Conservation (phyloP, 768 basidiomycete species). For the Tylopilus felleus region DNA sequence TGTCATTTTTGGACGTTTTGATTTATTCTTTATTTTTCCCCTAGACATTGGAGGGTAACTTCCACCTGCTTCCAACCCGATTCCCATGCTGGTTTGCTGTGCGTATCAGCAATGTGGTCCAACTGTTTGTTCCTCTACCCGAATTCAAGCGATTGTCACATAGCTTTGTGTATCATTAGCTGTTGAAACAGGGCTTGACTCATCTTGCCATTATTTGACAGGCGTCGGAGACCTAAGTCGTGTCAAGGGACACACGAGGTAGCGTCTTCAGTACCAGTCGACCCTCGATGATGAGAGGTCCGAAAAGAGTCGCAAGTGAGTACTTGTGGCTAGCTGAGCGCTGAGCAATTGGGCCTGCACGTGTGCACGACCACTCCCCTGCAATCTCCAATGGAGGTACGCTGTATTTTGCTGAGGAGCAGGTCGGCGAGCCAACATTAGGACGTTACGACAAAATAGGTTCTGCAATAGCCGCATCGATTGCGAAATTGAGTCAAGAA, state of each 20-base stretch:
- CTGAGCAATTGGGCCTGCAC: too few relatives aligned
- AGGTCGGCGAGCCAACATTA: too few relatives aligned
- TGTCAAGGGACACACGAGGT: background rate
- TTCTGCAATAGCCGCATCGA: too few relatives aligned
- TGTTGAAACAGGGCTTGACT: background rate
- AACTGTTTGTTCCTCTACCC: conserved; percentile 1
- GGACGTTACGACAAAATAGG: too few relatives aligned
- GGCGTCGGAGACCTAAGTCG: background rate
- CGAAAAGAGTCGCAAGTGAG: background rate
- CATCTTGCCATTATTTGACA: background rate
- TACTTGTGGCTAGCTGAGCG: too few relatives aligned
- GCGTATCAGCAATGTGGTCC: conserved; percentile 11
- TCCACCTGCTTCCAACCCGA: background rate
- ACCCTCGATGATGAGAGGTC: background rate
- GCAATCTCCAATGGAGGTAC: background rate
- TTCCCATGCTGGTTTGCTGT: conserved; percentile 15
- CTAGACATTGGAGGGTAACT: background rate
- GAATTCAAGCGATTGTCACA: conserved; percentile 7
- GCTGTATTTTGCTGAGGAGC: background rate
- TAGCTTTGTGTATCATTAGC: conserved; percentile 9
- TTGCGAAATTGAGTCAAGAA: too few relatives aligned
- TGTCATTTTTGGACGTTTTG: background rate
- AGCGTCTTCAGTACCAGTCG: too few relatives aligned
- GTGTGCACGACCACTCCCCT: background rate
- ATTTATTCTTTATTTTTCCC: conserved; percentile 1